Base-by-base conservation (phyloP, 2,329 filamentous ascomycete species). In the Cordyceps tenuipes region DNA sequence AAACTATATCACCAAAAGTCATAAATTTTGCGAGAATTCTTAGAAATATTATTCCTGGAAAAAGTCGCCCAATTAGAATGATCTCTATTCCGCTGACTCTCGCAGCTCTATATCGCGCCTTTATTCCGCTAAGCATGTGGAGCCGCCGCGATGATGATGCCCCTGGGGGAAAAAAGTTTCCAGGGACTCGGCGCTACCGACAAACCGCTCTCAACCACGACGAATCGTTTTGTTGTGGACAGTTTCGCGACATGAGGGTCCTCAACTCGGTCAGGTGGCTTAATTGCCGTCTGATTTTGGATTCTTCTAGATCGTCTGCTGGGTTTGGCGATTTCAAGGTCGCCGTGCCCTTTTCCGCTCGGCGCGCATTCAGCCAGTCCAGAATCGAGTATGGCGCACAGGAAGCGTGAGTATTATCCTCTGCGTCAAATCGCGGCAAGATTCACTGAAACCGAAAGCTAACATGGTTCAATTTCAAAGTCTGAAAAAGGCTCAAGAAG, bases 401-500 rank as follows among this genome's bases (percentile, higher is more conserved):
- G 62, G 75, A 76, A 68, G 75, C 75, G 75, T 76, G 68, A 65
- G 72, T 61, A 34, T 57, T 51, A 23, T 9, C n/a, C 26, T 26
- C 29, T 23, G 23, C 0, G 19, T 17, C 23, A 23, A 15, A 2
- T 34, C 21, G 5, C 46, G 64, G 63, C 19, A n/a, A 39, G 56
- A n/a, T 31, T 56, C 6, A 2, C 43, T 5, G 10, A n/a, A 10
- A n/a, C 21, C 3, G 23, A 23, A 3, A 3, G 31, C 41, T 63
- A 46, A 44, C 12, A 3, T 12, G 21, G 7, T 23, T 47, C 57
- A 59, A 62, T 51, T 46, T 15, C 55, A 3, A 41, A 76, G 73
- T 58, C 70, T 84, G 63, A 79, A 76, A 66, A 79, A 82, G 63
- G 79, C 81, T 8, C 79, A 83, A 65, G 77, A 83, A 55, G 79